These are phyloP conservation scores for Prunella vulgaris DNA, from an alignment of 257 asterid genomes.

Conservation along the genomic window DNA sequence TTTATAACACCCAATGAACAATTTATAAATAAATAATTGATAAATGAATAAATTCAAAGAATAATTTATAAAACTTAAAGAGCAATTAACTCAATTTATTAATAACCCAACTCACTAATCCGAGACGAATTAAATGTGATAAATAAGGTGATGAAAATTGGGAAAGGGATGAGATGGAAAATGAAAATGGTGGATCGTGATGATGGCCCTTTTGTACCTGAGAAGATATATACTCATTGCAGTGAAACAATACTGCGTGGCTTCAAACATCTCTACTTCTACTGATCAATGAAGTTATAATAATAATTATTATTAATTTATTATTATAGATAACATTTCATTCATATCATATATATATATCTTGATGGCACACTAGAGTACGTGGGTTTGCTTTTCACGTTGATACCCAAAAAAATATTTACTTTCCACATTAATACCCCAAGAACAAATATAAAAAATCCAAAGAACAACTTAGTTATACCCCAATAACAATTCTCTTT, in stretches of 20 bases:
- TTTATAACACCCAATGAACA: too few relatives aligned
- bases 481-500: too few relatives aligned
- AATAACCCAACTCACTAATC: too few relatives aligned
- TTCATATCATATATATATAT: neutral
- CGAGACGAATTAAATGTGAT: slow-evolving; percentile 74
- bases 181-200: slow-evolving; percentile 72
- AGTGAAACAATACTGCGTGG: slow-evolving; percentile 64
- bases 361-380: neutral
- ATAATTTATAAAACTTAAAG: too few relatives aligned
- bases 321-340: neutral
- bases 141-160: slow-evolving; percentile 69
- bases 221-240: slow-evolving; percentile 75
- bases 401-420: too few relatives aligned
- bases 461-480: too few relatives aligned
- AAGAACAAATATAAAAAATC: too few relatives aligned
- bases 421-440: too few relatives aligned
- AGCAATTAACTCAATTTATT: too few relatives aligned
- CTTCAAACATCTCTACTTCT: slow-evolving; percentile 29
- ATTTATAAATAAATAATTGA: too few relatives aligned
- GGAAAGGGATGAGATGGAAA: slow-evolving; percentile 81
- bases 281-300: slow-evolving; percentile 34
- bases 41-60: too few relatives aligned
- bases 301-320: neutral
- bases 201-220: slow-evolving; percentile 88
- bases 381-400: slow-evolving; percentile 8